These are phyloP conservation scores for Amoebophrya sp. DNA, from an alignment of 169 alveolate species.

Conservation along the genomic window DNA sequence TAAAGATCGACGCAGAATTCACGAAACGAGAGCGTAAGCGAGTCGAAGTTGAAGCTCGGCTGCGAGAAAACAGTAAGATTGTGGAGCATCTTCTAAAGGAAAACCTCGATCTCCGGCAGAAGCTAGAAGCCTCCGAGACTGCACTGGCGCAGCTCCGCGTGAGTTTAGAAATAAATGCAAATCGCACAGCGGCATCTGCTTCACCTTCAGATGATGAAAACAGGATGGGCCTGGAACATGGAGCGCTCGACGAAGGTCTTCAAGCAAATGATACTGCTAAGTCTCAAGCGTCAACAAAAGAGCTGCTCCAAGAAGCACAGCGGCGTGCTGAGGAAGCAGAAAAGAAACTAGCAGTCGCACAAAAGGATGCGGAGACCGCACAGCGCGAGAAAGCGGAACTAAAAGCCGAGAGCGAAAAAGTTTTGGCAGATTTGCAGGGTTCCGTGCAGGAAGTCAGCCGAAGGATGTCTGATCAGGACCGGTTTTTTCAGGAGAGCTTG, in stretches of 20 bases:
- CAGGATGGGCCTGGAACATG: no score
- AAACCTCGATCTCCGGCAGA: background rate
- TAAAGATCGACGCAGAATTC: slow-evolving; percentile 18
- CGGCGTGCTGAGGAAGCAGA: background rate
- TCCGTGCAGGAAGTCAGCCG: background rate
- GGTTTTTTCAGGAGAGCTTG: background rate
- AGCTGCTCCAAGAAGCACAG: background rate
- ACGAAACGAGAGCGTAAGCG: background rate
- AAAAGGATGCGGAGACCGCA: background rate
- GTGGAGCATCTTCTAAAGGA: background rate
- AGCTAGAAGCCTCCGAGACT: background rate
- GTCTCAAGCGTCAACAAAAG: background rate
- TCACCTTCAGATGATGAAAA: no score
- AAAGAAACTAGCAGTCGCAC: background rate
- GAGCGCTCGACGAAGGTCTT: no score
- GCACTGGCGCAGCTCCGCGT: no score
- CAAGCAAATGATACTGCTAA: no score
- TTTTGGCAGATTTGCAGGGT: background rate
- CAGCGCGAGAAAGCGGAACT: background rate
- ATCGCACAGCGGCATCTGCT: no score
- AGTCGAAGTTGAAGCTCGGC: background rate
- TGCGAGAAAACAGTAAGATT: background rate
- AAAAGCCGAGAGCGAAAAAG: background rate
- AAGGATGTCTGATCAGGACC: background rate
- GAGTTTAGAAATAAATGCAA: no score